Conservation (phyloP, 2,329 filamentous ascomycete genomes). For the Monosporascus sp. region DNA sequence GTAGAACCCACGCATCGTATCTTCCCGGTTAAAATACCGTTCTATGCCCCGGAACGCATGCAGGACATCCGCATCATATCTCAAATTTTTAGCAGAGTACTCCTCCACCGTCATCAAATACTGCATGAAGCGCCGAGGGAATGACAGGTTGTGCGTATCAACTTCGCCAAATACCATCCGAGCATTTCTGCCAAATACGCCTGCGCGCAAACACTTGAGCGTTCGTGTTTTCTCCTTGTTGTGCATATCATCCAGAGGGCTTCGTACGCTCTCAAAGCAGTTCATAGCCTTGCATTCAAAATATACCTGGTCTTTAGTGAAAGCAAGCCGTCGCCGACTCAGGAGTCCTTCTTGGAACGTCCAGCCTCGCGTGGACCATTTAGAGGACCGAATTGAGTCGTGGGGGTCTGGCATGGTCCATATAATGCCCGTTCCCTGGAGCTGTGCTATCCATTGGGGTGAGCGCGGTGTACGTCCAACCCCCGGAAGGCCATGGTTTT, state of each 20-base stretch:
- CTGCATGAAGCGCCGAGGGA: not conserved
- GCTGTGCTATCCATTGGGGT: not conserved
- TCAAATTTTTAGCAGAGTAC: not conserved
- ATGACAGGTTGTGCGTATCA: not conserved
- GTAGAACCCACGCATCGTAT: not conserved
- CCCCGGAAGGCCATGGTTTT: slow-evolving; percentile 8
- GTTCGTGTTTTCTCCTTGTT: not conserved
- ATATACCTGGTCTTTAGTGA: slow-evolving; percentile 7
- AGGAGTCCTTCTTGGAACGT: slow-evolving; percentile 8
- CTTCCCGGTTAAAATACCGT: not conserved
- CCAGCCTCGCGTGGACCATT: slow-evolving; percentile 12
- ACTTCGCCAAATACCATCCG: not conserved
- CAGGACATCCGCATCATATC: not conserved
- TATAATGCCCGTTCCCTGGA: not conserved
- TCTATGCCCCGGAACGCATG: not conserved
- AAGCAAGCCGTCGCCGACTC: slow-evolving; percentile 2
- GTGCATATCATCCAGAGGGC: not conserved
- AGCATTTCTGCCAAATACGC: not conserved
- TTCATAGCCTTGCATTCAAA: slow-evolving; percentile 7
- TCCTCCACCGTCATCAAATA: not conserved
- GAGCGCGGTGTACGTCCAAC: not conserved
- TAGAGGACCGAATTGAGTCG: slow-evolving; percentile 3
- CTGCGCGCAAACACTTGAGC: not conserved
- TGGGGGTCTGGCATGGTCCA: not conserved
- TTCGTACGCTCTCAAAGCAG: not conserved